Evolutionary conservation across 768 basidiomycete species (phyloP), one percentile per base, ranked within the genome.

Genomic region (Fomitopsis serialis): DNA sequence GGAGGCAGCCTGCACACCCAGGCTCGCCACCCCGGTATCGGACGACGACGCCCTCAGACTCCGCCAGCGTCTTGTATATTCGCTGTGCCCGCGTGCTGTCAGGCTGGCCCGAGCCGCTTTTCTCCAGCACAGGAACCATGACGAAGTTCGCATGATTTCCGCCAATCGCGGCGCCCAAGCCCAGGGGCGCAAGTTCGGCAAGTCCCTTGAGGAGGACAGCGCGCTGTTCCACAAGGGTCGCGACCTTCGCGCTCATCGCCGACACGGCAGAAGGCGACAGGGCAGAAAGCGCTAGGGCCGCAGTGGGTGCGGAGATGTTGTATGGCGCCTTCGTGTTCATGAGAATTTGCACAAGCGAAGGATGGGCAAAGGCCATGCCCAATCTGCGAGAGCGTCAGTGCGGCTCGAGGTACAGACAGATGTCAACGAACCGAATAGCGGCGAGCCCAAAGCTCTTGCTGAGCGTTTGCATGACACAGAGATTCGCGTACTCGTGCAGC

Each of bases 291-390:
- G 93, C 95, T 22, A 98, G 80, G 25, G 81, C 70, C 12, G 96
- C 92, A 6, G 92, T 92, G 0, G 94, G 94, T 0, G 87, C 79
- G 15, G 94, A 95, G 59, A 99, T 84, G 69, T 97, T 98, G 75
- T 98, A 99, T 0, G 97, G 97, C 0, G 96, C 97, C 68, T 99
- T 99, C 24, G 95, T 89, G 68, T 98, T 98, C 54, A 84, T 81
- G 50, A 98, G 82, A 57, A 98, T 78, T 61, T 93, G 95, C 43
- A 98, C 88, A 12, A 99, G 73, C 0, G 91, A 84, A 0, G 93
- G 93, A 55, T 94, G 89, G 5, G 93, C 91, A 52, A 98, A 72
- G 0, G 92, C 92, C 44, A 95, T 81, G 0, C 97, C 97, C 24
- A 99, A 76, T 45, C 93, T 97, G 63, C 12, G 15, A 37, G 13